Base-by-base conservation (phyloP, 768 basidiomycete species). In the Leccinum uliginosum region DNA sequence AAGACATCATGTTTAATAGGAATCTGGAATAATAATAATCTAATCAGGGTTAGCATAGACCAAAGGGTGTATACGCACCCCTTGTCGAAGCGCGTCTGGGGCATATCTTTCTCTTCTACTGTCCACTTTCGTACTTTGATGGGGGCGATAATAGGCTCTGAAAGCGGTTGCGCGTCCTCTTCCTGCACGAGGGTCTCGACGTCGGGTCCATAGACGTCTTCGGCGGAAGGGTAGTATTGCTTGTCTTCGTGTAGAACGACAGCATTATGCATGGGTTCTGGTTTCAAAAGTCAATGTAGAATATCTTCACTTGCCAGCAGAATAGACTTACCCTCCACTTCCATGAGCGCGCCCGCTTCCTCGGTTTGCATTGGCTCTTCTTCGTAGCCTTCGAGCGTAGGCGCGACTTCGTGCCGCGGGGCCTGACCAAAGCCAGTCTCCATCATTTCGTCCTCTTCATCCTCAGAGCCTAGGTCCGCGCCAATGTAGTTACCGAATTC, bases 401-500 rank as follows among this genome's bases (percentile, higher is more conserved):
- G 80, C 53, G 76, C 72, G 52, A 76, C 67, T 59, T 69, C 76
- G 19, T 68, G 71, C 30, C 69, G 67, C 15, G 69, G 65, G 3
- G 65, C 71, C 54, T 72, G 74, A 19, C 70, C 72, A 59, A 81
- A 82, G 55, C 78, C 75, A 35, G 80, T 73, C 65, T 81, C 84
- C 60, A 78, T 78, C 50, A 79, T 65, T 54, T 82, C 83, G 56
- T 83, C 87, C 61, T 69, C 69, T 51, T 83, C 87, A 65, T 70
- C 70, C 45, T 96, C 94, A 32, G 93, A 96, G 65, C 91, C 93
- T 49, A 96, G 77, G 77, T 96, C 95, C 24, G 85, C 93, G 59
- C 94, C 95, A 70, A 98, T 95, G 74, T 98, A 97, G 80, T 97
- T 98, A 63, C 94, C 95, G 68, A 96, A 96, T 76, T 98, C 91